Evolutionary conservation across 768 basidiomycete species (phyloP), one percentile per base, ranked within the genome.

Genomic region (Russula virescens): DNA sequence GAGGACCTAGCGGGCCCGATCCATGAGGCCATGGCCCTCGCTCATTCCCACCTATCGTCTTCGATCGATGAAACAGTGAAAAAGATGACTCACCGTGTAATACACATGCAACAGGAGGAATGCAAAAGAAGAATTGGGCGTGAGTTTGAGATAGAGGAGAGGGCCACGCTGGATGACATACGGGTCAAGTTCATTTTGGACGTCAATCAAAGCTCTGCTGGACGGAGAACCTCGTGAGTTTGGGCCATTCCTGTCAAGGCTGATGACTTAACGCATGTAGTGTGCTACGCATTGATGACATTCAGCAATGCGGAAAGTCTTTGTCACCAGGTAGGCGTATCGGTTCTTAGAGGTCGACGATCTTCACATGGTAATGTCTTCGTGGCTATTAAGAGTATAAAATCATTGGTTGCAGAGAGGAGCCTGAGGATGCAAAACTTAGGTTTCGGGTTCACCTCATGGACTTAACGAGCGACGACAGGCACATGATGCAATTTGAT

Each of bases 81-180:
- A 7, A 56, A 61, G n/a, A 25, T 61, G 28, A 19, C 55, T 1
- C 28, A 3, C 31, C 10, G 61, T 66, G 2, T 25, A n/a, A n/a
- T 55, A 16, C 5, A 13, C 6, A 60, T 61, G n/a, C 69, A 68
- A 38, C 34, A 60, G 13, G 60, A 54, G 0, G 49, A 34, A 1
- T 55, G 55, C 42, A 45, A 25, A 16, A 35, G 40, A 5, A 18
- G 7, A 14, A 23, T 69, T 14, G 26, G n/a, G 3, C 59, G 11
- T 1, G 42, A 65, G 21, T 2, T 51, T 0, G 59, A 45, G 23
- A 25, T n/a, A 16, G 31, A 68, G 13, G 25, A 49, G 34, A 61
- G 25, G 9, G 16, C 28, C 0, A 26, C 3, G 2, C 14, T 53
- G 18, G 3, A 10, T 5, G 9, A 2, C 13, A 16, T 13, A 1